Conservation (phyloP, 106 monocot species). For the Allium fistulosum region DNA sequence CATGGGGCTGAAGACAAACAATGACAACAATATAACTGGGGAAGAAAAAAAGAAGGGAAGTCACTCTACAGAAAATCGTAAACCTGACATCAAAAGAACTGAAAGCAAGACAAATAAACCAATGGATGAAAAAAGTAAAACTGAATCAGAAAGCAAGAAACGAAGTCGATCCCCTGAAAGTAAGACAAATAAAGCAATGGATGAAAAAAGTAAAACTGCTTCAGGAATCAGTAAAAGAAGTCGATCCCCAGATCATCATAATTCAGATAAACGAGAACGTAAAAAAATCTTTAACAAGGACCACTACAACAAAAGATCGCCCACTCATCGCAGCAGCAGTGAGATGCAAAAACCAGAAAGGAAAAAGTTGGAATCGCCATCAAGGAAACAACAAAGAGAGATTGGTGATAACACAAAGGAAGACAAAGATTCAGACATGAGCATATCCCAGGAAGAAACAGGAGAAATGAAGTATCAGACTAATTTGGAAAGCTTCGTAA, state of each 20-base stretch:
- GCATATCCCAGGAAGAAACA: conserved; percentile 34
- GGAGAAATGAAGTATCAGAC: neutral
- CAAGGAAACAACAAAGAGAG: neutral
- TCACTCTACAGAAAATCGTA: no score
- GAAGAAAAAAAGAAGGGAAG: no score
- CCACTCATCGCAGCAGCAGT: neutral
- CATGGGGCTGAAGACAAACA: no score
- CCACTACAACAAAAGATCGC: no score
- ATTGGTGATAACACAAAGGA: neutral
- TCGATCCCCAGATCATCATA: neutral
- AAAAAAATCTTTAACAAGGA: neutral
- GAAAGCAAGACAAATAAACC: neutral
- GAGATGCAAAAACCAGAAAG: conserved; percentile 11
- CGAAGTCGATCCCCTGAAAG: neutral
- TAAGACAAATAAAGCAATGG: neutral
- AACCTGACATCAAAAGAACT: no score
- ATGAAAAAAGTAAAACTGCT: neutral
- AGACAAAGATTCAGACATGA: conserved; percentile 31
- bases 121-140: no score
- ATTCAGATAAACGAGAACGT: conserved; percentile 2
- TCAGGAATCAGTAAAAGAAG: conserved; percentile 7
- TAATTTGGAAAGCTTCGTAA: neutral
- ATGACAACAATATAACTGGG: no score
- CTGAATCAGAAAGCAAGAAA: no score
- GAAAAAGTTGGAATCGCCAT: neutral